These are phyloP conservation scores for Echria macrotheca DNA, from an alignment of 495 filamentous ascomycete genomes.

Conservation along the genomic window DNA sequence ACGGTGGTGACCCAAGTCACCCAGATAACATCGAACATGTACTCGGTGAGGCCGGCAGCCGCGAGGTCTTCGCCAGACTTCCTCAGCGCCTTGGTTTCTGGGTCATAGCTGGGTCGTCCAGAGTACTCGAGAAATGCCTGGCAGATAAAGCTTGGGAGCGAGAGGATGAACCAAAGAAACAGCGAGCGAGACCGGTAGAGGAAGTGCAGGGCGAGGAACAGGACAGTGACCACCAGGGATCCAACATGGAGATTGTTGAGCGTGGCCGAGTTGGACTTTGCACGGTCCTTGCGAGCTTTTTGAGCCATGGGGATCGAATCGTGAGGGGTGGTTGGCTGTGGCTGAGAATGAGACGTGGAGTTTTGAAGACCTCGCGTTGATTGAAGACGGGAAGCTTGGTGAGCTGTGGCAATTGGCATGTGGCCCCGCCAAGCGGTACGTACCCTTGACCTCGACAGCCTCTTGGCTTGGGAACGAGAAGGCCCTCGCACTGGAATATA, in stretches of 20 bases:
- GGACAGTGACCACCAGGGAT: conserved; percentile 58
- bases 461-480: too few species aligned
- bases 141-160: conserved; percentile 66
- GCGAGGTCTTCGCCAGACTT: conserved; percentile 82
- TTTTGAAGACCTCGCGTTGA: background rate
- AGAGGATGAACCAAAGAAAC: conserved; percentile 64
- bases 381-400: conserved; percentile 3
- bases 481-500: too few species aligned
- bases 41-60: conserved; percentile 86
- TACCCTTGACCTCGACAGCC: too few species aligned
- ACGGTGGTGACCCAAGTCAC: conserved; percentile 73
- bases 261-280: conserved; percentile 65
- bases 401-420: background rate
- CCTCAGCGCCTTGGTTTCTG: conserved; percentile 59
- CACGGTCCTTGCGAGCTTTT: conserved; percentile 92
- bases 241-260: conserved; percentile 77
- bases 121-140: conserved; percentile 79
- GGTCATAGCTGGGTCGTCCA: conserved; percentile 67
- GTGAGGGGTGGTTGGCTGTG: background rate
- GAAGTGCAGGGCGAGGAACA: conserved; percentile 68
- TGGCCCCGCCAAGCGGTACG: too few species aligned
- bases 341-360: conserved; percentile 4
- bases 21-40: conserved; percentile 95
- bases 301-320: conserved; percentile 49
- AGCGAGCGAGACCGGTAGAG: conserved; percentile 65